Evolutionary conservation across 352 stramenopile species (phyloP), one percentile per base, ranked within the genome.

Genomic region (Phytophthora ohioensis): DNA sequence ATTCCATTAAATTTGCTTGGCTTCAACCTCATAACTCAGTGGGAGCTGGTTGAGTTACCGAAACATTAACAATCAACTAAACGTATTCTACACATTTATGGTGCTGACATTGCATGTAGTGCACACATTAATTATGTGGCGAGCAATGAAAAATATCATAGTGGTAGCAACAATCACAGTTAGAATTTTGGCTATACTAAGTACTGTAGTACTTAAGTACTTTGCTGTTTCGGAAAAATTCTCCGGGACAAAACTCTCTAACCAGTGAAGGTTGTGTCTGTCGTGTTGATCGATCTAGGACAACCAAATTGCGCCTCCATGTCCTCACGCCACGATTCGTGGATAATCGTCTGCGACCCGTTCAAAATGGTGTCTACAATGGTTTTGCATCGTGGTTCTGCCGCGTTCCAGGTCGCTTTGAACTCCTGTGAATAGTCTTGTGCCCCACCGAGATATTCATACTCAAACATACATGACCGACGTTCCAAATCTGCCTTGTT

Each of bases 381-480:
- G 1, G 45, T 59, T 61, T 87, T 87, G 58, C 81, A 87, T 11
- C 80, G 73, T 2, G 80, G 76, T 3, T 71, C 60, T 15, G 63
- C 73, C 12, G 75, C 74, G 15, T 77, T 71, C 79, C 77, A 90
- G 35, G 76, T 58, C 0, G 52, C 57, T 60, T 88, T 85, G 66
- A 90, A 89, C 57, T 82, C 79, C 0, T 62, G 36, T 2, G 68
- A 61, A 61, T 87, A 91, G 47, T 87, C 77, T 9, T 68, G 51
- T 1, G 77, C 78, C 4, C 81, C 81, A 34, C 81, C 81, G 15
- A 90, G 74, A 49, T 79, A 91, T 41, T 81, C 55, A 35, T 85
- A 63, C 55, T 91, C 76, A 43, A 82, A 84, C 77, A 88, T 78
- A 43, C 82, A 87, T 17, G 76, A 58, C 69, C 88, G 86, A 17